Evolutionary conservation across 805 yeast species (phyloP).

Genomic region (Zygosaccharomyces pseudorouxii): DNA sequence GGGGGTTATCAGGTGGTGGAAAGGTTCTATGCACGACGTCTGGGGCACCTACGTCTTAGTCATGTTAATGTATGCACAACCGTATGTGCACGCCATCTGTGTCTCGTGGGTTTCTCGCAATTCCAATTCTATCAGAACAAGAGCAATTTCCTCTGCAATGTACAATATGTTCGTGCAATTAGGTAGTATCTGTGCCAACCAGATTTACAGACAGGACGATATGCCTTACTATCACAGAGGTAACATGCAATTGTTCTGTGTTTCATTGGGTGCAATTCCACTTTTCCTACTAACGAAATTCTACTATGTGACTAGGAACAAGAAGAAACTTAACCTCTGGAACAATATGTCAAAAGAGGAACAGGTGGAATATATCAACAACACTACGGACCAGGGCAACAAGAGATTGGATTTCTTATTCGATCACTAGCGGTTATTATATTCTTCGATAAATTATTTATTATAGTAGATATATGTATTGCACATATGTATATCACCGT

Average conservation of each 20-base stretch:
- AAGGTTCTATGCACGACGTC: constrained; percentile 33
- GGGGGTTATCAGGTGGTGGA: constrained; percentile 37
- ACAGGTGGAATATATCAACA: constrained; percentile 42
- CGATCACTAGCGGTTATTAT: constrained; percentile 20
- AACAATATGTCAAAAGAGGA: constrained; percentile 44
- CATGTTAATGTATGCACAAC: constrained; percentile 36
- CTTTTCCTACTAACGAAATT: constrained; percentile 23
- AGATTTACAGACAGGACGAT: constrained; percentile 55
- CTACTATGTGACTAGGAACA: constrained; percentile 39
- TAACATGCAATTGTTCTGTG: constrained; percentile 40
- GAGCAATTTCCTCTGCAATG: constrained; percentile 60
- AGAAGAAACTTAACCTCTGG: constrained; percentile 47
- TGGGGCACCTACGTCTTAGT: constrained; percentile 41
- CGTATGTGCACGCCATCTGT: constrained; percentile 48
- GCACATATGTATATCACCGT: not conserved
- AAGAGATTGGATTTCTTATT: constrained; percentile 52
- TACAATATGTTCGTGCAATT: constrained; percentile 62
- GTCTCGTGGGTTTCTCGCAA: constrained; percentile 60
- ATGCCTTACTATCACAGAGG: constrained; percentile 57
- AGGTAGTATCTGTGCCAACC: constrained; percentile 50
- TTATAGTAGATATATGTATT: not conserved
- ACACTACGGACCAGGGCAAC: constrained; percentile 51
- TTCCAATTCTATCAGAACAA: constrained; percentile 52
- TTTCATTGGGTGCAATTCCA: constrained; percentile 34
- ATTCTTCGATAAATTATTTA: not conserved